Evolutionary conservation across 2,329 filamentous ascomycete genomes (phyloP).

Genomic region (Claviceps spartinae): DNA sequence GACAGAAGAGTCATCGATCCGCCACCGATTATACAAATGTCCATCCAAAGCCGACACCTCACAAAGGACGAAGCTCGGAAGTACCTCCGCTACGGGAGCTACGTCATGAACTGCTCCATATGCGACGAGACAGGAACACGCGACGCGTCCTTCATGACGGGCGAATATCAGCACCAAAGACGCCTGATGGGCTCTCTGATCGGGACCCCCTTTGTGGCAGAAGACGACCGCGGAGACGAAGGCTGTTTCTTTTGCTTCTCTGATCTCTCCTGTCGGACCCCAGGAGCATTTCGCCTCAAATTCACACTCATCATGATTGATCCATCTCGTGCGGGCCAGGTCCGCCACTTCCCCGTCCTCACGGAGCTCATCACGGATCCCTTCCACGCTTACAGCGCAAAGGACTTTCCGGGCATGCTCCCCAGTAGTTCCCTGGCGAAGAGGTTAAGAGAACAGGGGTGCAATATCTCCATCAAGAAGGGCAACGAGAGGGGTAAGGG

Average conservation of each 20-base stretch:
- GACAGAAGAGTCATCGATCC: conserved; percentile 74
- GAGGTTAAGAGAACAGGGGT: conserved; percentile 63
- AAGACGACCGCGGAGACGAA: conserved; percentile 57
- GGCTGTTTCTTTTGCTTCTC: conserved; percentile 81
- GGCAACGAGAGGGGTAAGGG: conserved; percentile 51
- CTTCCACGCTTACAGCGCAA: conserved; percentile 73
- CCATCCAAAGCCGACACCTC: conserved; percentile 43
- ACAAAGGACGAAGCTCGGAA: conserved; percentile 38
- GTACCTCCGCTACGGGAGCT: conserved; percentile 46
- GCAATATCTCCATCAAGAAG: conserved; percentile 77
- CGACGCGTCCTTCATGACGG: conserved; percentile 59
- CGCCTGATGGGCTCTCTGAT: conserved; percentile 70
- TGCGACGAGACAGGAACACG: conserved; percentile 54
- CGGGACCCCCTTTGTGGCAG: conserved; percentile 61
- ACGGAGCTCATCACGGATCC: conserved; percentile 47
- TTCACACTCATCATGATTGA: conserved; percentile 65
- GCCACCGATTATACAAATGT: conserved; percentile 66
- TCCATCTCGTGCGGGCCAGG: conserved; percentile 35
- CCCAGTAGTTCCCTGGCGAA: conserved; percentile 64
- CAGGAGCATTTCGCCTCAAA: conserved; percentile 60
- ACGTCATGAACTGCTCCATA: conserved; percentile 64
- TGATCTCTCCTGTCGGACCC: conserved; percentile 66
- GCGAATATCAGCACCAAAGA: conserved; percentile 58
- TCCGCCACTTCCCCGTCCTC: conserved; percentile 34
- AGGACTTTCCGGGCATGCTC: conserved; percentile 76